These are phyloP conservation scores for Silene coronaria DNA, from an alignment of 179 eudicot genomes.

Conservation along the genomic window DNA sequence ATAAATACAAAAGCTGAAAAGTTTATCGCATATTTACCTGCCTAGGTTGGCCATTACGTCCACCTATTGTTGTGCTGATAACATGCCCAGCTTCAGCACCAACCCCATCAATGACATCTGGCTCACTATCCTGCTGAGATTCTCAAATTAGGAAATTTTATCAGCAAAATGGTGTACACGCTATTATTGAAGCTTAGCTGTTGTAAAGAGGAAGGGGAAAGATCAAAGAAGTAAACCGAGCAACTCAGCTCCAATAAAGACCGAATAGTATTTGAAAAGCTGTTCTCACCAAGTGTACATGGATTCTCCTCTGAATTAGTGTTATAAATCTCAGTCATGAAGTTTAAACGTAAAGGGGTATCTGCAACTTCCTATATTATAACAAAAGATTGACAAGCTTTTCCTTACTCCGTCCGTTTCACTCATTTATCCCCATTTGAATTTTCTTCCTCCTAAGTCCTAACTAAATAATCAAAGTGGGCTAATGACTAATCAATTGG, in stretches of 20 bases:
- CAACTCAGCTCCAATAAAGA: not conserved
- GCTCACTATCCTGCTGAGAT: slow-evolving; percentile 77
- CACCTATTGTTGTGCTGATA: slow-evolving; percentile 73
- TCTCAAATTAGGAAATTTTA: slow-evolving; percentile 4
- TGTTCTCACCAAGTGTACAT: not conserved
- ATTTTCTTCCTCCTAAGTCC: not conserved
- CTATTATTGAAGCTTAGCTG: not conserved
- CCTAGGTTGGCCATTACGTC: slow-evolving; percentile 82
- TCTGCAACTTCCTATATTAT: not conserved
- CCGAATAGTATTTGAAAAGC: not conserved
- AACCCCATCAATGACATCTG: slow-evolving; percentile 67
- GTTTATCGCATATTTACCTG: slow-evolving; percentile 46
- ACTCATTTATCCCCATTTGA: not conserved
- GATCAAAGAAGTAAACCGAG: not conserved
- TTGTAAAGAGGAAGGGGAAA: not conserved
- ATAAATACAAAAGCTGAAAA: slow-evolving; percentile 13
- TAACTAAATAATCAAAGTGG: too few species aligned
- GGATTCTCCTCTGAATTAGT: not conserved
- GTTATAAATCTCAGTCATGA: not conserved
- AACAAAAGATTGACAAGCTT: not conserved
- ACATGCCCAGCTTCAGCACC: slow-evolving; percentile 96
- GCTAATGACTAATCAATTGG: too few species aligned
- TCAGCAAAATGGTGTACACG: not conserved
- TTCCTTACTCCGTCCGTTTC: not conserved
- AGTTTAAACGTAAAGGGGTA: not conserved